Evolutionary conservation across 2,329 filamentous ascomycete genomes (phyloP), one percentile per base, ranked within the genome.

Genomic region (Pseudocercospora macadamiae): DNA sequence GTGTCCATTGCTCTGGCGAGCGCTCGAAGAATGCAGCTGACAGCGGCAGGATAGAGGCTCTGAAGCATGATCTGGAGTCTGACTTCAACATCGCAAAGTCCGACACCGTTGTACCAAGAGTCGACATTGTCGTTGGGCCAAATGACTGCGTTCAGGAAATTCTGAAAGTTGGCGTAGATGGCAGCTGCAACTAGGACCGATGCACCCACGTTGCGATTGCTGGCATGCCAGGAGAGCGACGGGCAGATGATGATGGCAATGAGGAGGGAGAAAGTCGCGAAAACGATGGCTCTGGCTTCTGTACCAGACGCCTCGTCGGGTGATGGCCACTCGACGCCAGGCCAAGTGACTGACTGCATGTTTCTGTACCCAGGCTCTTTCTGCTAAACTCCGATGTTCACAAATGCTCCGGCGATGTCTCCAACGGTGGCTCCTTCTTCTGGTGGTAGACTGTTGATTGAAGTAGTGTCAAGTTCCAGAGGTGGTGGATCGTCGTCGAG

Each of bases 41-140:
- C 68, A 5, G 80, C 77, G 7, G 82, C 81, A 3, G 83, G 76
- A 14, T 85, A 71, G 1, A 80, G 84, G 1, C 84, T 77, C 16
- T 77, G 77, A 7, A 78, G 74, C 3, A 81, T 84, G 21, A 83
- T 76, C 59, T 82, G 78, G 30, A 89, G 67, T 61, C 86, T 85
- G 54, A 81, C 77, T 64, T 89, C 80, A 49, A 90, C 74, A 70
- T 90, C 87, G 73, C 88, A 90, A 58, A 87, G 81, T 2, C 80
- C 81, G 4, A 71, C 68, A 3, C 88, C 88, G 58, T 80, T 72
- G 80, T 81, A 90, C 81, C 83, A 86, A 4, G 74, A 70, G 0
- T 67, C 34, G 10, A 82, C 66, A 63, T 88, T 75, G 63, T 87
- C 83, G 6, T 77, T 82, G 0, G 82, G 80, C 87, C 87, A 90